Base-by-base conservation (phyloP, 345 rosid genomes). In the Carallia brachiata region DNA sequence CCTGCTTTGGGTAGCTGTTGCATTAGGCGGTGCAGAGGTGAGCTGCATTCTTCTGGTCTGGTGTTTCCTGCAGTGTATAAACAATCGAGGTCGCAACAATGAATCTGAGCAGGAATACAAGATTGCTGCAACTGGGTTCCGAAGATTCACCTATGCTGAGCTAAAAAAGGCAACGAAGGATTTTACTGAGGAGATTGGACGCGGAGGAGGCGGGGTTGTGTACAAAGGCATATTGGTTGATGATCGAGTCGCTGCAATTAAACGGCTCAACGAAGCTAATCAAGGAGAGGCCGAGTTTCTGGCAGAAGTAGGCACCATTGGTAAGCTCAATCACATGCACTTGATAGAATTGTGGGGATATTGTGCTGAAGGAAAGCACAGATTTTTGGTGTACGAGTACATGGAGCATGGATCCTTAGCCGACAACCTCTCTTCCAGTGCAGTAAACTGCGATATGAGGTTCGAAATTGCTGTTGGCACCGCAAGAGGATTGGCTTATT, bases 351-450 rank as follows among this genome's bases (percentile, higher is more conserved):
- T 69, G 61, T 69, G 72, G 72, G 72, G 72, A 2, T 69, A 59
- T 52, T 69, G 72, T 7, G 52, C 72, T 2, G 72, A 69, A 23
- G 72, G 72, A 1, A 57, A 58, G 36, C 72, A 69, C 55, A 68
- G 52, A 28, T 44, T 68, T 36, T n/a, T 66, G 59, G 61, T 66
- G 12, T 66, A 66, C 40, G 44, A 39, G 40, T 68, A 68, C 71
- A 56, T 68, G 71, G 71, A 68, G 64, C 52, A 39, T 4, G 71
- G 71, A 9, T 68, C 71, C 36, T 44, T 68, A 6, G 63, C 52
- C 4, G 19, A 68, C 16, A 58, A 68, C 23, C 54, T 68, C 63
- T 19, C 34, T 16, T 68, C 71, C 53, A 39, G 16, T 7, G 10
- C 56, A 8, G 64, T 68, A 9, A 18, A 40, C 37, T 68, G 63